Percentiles rank a stretch among this genome's conserved stretches.
phyloP scores from a whole-genome alignment of 1,139 yeast species.

The Candida gigantensis region DNA sequence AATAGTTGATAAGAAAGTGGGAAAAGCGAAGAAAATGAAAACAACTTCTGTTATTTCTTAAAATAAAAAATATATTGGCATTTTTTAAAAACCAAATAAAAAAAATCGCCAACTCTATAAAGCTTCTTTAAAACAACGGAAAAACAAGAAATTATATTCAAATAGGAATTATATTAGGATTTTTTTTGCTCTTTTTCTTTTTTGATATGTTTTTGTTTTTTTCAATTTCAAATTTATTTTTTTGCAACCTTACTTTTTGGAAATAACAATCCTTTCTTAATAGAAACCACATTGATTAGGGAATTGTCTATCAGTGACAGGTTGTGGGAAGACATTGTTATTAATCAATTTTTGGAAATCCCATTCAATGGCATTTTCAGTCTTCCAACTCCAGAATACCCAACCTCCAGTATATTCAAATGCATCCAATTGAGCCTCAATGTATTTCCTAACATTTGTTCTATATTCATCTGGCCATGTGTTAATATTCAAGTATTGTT shows the following conservation, averaged over 20 bases:
- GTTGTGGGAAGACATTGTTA: slow-evolving; percentile 82
- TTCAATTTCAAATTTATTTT: background rate
- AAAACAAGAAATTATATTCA: background rate
- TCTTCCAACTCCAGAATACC: slow-evolving; percentile 93
- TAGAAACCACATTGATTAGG: slow-evolving; percentile 63
- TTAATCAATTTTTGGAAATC: slow-evolving; percentile 76
- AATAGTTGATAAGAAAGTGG: no score
- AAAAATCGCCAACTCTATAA: background rate
- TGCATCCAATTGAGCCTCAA: slow-evolving; percentile 91
- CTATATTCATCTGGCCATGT: slow-evolving; percentile 65
- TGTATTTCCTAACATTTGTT: slow-evolving; percentile 60
- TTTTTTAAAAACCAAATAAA: no score
- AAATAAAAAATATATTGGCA: no score
- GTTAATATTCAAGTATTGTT: slow-evolving; percentile 50
- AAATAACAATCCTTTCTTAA: background rate
- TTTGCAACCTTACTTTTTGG: no score
- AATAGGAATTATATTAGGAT: background rate
- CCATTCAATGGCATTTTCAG: slow-evolving; percentile 87
- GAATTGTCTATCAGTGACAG: slow-evolving; percentile 63
- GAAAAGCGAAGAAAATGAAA: no score
- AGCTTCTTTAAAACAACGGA: background rate
- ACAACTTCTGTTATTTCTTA: no score
- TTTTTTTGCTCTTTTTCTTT: background rate
- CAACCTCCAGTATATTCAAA: slow-evolving; percentile 73
- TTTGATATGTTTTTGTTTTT: no score